A percentile compares a stretch with the other conserved stretches of the same genome.
Evolutionary conservation across 495 filamentous ascomycete species (phyloP).

Genomic region (Daldinia bambusicola): DNA sequence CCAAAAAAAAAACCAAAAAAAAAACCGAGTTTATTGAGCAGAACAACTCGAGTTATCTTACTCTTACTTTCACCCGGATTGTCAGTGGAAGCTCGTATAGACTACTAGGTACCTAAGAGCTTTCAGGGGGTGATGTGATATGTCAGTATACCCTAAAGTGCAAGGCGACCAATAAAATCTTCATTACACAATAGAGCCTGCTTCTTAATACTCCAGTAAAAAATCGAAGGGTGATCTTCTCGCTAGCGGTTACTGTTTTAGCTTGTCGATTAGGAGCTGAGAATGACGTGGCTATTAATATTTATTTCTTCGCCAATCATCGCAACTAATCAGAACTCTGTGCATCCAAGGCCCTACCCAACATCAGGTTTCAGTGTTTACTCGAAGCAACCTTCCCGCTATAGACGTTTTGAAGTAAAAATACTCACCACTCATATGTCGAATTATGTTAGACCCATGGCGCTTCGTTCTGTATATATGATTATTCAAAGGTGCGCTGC

Average conservation of each 20-base stretch:
- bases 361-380: neutral
- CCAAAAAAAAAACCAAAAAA: neutral
- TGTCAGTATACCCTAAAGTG: neutral
- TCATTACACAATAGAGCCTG: neutral
- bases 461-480: neutral
- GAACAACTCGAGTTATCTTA: neutral
- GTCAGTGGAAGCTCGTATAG: neutral
- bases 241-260: neutral
- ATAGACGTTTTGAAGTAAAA: neutral
- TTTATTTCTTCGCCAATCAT: neutral
- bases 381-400: neutral
- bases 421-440: neutral
- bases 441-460: neutral
- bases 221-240: neutral
- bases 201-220: neutral
- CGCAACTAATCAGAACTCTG: neutral
- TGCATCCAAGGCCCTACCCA: neutral
- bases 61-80: neutral
- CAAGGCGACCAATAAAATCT: neutral
- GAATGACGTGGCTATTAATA: neutral
- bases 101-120: neutral
- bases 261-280: neutral
- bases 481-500: neutral
- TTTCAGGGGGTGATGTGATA: neutral
- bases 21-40: neutral